Base-by-base conservation (phyloP, 176 grass and related monocot genomes). In the Typha latifolia region DNA sequence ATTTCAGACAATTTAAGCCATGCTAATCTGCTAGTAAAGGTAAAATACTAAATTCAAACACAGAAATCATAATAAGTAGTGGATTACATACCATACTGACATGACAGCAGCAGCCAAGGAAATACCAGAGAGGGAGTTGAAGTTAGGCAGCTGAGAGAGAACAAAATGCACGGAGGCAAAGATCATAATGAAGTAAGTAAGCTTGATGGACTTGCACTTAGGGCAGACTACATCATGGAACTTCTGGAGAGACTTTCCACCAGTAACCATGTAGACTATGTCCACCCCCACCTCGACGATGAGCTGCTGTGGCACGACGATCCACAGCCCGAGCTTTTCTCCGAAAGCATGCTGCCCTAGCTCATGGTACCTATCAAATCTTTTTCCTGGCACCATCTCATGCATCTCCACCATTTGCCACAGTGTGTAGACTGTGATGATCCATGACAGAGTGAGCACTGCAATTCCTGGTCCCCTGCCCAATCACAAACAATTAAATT, bases 351-450 rank as follows among this genome's bases (percentile, higher is more conserved):
- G 80, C 68, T 96, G 92, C 3, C 84, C 92, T 0, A 96, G 87
- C 80, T 96, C 92, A n/a, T 96, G 92, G 72, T 96, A 96, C 8
- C 92, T 24, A 15, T 91, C 92, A 67, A 96, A 96, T 12, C 92
- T 76, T 74, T 86, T 88, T 1, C 92, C 92, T 0, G 92, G 92
- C 4, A 96, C 84, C 87, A 91, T 91, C 87, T 96, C 92, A 48
- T 96, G 92, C 92, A 96, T 96, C 77, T 96, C 87, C 23, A 91
- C 92, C 92, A 96, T 96, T 77, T 96, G 92, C 92, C 92, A 96
- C 0, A 96, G 87, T 12, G 92, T 96, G 79, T 96, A 96, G 3
- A 96, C 61, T 15, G 92, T 96, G 63, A 96, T 84, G 66, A 96
- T 71, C 92, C 92, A 96, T 27, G 92, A 96, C 15, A 91, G 3